phyloP scores from a whole-genome alignment of 2,329 filamentous ascomycete species.

The Cryphonectria nitschkei region DNA sequence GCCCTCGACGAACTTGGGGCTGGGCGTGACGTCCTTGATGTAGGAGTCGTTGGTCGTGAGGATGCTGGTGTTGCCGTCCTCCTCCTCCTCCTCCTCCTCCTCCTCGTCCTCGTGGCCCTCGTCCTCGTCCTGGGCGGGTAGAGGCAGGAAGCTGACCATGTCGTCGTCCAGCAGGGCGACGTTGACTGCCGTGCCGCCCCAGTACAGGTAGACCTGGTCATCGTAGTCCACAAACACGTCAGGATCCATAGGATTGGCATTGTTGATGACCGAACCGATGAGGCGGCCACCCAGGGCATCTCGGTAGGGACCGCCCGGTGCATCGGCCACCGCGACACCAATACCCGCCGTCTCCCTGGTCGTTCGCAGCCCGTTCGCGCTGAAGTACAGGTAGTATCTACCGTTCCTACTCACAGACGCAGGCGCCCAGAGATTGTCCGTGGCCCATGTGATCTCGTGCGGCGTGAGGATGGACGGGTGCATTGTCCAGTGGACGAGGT shows the following conservation, averaged over 20 bases:
- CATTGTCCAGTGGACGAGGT: slow-evolving; percentile 53
- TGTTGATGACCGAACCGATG: slow-evolving; percentile 47
- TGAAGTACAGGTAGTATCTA: slow-evolving; percentile 54
- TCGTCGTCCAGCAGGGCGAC: slow-evolving; percentile 19
- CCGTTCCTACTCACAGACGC: slow-evolving; percentile 45
- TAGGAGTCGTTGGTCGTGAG: background rate
- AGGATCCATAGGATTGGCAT: slow-evolving; percentile 52
- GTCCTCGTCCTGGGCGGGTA: background rate
- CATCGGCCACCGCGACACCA: slow-evolving; percentile 43
- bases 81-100: background rate
- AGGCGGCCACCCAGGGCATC: slow-evolving; percentile 46
- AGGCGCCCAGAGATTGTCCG: slow-evolving; percentile 51
- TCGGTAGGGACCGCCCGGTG: slow-evolving; percentile 41
- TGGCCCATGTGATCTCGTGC: slow-evolving; percentile 46
- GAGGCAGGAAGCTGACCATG: slow-evolving; percentile 23
- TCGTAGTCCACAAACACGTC: slow-evolving; percentile 47
- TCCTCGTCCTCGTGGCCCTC: background rate
- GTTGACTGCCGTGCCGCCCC: slow-evolving; percentile 18
- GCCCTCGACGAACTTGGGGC: slow-evolving; percentile 17
- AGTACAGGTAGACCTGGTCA: slow-evolving; percentile 40
- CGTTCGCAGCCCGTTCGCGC: slow-evolving; percentile 50
- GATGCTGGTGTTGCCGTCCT: background rate
- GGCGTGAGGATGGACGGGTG: slow-evolving; percentile 48
- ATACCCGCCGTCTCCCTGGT: slow-evolving; percentile 43
- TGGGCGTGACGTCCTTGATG: slow-evolving; percentile 20